Evolutionary conservation across 352 stramenopile genomes (phyloP), one percentile per base, ranked within the genome.

Genomic region (Paralagenidium karlingii): DNA sequence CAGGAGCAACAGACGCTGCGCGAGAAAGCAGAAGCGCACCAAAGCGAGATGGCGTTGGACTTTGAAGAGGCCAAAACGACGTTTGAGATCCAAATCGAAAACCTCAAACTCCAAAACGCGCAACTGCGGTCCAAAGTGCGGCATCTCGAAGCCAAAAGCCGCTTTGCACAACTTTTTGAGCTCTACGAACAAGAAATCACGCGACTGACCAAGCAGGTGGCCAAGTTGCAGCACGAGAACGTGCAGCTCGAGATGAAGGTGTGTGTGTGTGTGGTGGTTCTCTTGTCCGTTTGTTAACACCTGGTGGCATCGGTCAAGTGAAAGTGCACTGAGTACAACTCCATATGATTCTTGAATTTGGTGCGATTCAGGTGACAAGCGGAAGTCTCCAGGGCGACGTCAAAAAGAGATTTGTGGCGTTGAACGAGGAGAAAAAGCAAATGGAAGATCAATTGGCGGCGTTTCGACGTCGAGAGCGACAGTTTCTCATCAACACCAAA

Each of bases 1-100:
- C 68, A 70, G 8, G 73, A 86, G 40, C 69, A 86, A 46, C 69
- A 83, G 42, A 53, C 67, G 43, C 54, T 66, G 3, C 69, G 73
- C 25, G 67, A 84, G 24, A 51, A 36, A 1, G 69, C 73, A 3
- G 67, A 86, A 38, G 30, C 47, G 10, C 55, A 43, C 24, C 64
- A 64, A 2, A 20, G 37, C 2, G 73, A 86, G 16, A 51, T 59
- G 1, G 15, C 58, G 6, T 64, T 75, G 31, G 68, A 82, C 27
- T 38, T 56, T 11, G 67, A 82, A 38, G 73, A 86, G 37, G 34
- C 52, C 5, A 58, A 58, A 2, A 55, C 69, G 21, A 58, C 61
- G 38, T 74, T 74, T 21, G 69, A 83, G 33, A 45, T 85, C 5
- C 64, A 89, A 38, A 70, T 84, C 43, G 69, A 87, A 37, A 82